Evolutionary conservation across 768 basidiomycete genomes (phyloP), one percentile per base, ranked within the genome.

Genomic region (Mycena belliarum): DNA sequence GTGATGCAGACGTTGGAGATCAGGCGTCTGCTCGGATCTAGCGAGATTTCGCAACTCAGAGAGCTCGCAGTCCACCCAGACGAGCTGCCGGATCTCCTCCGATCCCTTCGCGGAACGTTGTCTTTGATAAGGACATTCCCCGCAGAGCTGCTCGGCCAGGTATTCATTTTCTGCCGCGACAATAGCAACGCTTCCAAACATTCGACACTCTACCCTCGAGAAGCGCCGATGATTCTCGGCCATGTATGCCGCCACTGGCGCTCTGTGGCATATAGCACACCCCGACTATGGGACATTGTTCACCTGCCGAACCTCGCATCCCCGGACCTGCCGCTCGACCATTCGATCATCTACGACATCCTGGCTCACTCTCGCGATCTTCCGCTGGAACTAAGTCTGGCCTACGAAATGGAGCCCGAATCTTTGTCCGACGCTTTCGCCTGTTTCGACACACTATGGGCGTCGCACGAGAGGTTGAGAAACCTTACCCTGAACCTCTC

Each of bases 161-260:
- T 55, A 2, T 55, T 55, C 15, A 47, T 47, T 12, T 29, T 40
- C 15, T 47, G 53, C 16, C 44, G 53, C 0, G 53, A 55, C 15
- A n/a, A 33, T n/a, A 24, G 29, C 44, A 18, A 16, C 12, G 3
- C n/a, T 16, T 16, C 45, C 12, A 14, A 47, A 1, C 41, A 55
- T 26, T 11, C n/a, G 1, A 40, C 26, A 5, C 2, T 12, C 6
- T 26, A 47, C 47, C 0, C 9, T 0, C 11, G 10, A 21, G 5
- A 28, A 21, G 44, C 53, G 11, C 53, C 46, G 7, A 47, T 47
- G 45, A 35, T 55, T 0, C 53, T 55, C 2, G n/a, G 18, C 14
- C 44, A 47, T 14, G 53, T 55, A 5, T 55, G 45, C 38, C 29
- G 45, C 0, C 53, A 35, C 11, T 55, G 53, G 53, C 53, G 45